Evolutionary conservation across 257 asterid genomes (phyloP).

Genomic region (Salvia miltiorrhiza): DNA sequence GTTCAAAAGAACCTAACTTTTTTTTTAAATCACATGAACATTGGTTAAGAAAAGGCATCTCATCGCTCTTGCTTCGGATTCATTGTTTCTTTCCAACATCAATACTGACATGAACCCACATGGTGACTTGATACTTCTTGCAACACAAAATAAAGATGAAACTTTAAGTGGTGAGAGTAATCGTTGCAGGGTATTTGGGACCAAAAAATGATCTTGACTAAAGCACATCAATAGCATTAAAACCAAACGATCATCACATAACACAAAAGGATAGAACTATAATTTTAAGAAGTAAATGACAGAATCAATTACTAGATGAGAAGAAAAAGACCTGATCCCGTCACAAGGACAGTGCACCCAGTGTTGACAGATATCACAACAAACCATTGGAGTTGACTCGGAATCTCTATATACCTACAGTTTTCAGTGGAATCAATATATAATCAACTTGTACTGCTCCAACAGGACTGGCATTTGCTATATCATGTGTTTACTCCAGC

Average conservation of each 20-base stretch:
- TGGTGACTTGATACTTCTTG: background rate
- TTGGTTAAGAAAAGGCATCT: background rate
- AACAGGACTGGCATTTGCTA: slow-evolving; percentile 9
- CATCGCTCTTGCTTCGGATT: background rate
- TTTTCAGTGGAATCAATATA: slow-evolving; percentile 15
- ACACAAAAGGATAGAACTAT: background rate
- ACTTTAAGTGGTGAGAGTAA: background rate
- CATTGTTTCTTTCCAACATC: background rate
- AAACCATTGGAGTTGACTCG: slow-evolving; percentile 97
- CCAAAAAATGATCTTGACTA: background rate
- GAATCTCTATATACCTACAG: slow-evolving; percentile 95
- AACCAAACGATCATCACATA: slow-evolving; percentile 1
- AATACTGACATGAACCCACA: background rate
- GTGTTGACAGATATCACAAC: slow-evolving; percentile 91
- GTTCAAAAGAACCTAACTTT: too few relatives aligned
- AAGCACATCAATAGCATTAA: background rate
- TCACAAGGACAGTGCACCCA: slow-evolving; percentile 99
- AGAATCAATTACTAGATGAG: background rate
- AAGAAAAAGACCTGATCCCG: slow-evolving; percentile 70
- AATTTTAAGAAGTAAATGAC: background rate
- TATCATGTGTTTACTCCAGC: background rate
- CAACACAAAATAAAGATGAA: background rate
- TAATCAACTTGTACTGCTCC: slow-evolving; percentile 26
- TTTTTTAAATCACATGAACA: background rate
- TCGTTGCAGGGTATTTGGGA: background rate